phyloP scores from a whole-genome alignment of 148 eudicot genomes.

The Rhododendron griersonianum region DNA sequence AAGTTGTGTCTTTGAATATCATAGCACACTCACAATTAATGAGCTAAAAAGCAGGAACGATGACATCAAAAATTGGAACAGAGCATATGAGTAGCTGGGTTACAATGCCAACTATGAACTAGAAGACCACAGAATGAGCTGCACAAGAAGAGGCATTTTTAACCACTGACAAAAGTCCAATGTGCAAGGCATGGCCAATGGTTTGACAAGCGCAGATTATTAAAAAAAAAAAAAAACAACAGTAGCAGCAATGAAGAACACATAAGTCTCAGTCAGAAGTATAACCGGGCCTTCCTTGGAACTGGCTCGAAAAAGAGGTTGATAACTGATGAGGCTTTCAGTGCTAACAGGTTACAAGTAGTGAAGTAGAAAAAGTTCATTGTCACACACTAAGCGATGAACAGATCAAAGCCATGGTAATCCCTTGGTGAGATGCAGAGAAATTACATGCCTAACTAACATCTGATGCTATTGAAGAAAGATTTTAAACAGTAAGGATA shows the following conservation, averaged over 20 bases:
- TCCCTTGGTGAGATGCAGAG: neutral
- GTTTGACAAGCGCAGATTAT: neutral
- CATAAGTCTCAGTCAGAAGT: neutral
- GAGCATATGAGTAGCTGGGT: neutral
- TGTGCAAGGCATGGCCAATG: neutral
- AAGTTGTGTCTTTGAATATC: neutral
- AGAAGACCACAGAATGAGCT: neutral
- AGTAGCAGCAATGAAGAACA: neutral
- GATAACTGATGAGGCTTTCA: neutral
- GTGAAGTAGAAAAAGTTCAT: neutral
- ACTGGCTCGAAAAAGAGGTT: neutral
- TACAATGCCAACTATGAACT: neutral
- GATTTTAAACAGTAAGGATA: neutral
- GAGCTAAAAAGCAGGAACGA: neutral
- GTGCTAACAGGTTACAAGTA: neutral
- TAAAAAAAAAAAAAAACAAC: too few species aligned
- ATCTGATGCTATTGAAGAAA: neutral
- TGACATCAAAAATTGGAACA: neutral
- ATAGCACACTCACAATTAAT: neutral
- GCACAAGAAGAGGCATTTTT: neutral
- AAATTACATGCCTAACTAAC: neutral
- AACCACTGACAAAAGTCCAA: neutral
- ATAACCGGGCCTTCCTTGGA: neutral
- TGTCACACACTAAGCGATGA: neutral
- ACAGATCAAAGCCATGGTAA: neutral